These are phyloP conservation scores for Gracilaria gracilis DNA, from an alignment of 23 red algal species.

Conservation along the genomic window DNA sequence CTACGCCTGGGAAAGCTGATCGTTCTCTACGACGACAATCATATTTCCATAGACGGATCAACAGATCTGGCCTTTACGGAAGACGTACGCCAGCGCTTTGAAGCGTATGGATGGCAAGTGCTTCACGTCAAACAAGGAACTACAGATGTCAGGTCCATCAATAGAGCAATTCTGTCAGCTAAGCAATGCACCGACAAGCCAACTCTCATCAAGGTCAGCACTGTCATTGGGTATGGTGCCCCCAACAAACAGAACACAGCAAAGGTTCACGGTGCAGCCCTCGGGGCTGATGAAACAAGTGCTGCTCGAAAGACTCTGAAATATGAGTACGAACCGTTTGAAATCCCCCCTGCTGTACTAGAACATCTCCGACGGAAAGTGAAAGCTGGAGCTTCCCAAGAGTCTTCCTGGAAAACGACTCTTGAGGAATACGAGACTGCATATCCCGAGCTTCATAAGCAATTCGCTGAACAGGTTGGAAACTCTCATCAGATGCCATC, in stretches of 20 bases:
- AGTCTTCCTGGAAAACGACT: slow-evolving; percentile 65
- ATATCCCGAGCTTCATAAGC: slow-evolving; percentile 70
- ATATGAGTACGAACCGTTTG: slow-evolving; percentile 86
- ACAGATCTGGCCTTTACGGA: slow-evolving; percentile 94
- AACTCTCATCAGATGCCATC: slow-evolving; percentile 29
- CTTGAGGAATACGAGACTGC: slow-evolving; percentile 71
- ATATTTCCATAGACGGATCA: slow-evolving; percentile 92
- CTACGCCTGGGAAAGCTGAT: slow-evolving; percentile 93
- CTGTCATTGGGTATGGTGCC: slow-evolving; percentile 90
- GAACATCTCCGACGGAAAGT: slow-evolving; percentile 74
- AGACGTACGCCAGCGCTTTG: slow-evolving; percentile 87
- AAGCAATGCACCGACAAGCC: slow-evolving; percentile 77
- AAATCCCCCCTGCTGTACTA: slow-evolving; percentile 76
- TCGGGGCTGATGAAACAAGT: slow-evolving; percentile 81
- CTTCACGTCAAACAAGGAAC: slow-evolving; percentile 83
- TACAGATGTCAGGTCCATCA: slow-evolving; percentile 66
- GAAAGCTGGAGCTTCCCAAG: slow-evolving; percentile 21
- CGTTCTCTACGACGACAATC: slow-evolving; percentile 97
- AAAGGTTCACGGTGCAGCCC: slow-evolving; percentile 82
- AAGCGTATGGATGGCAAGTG: slow-evolving; percentile 97
- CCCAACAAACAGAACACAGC: slow-evolving; percentile 85
- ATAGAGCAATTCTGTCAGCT: slow-evolving; percentile 72
- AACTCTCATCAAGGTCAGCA: slow-evolving; percentile 85
- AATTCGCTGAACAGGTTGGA: slow-evolving; percentile 71
- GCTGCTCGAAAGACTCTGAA: slow-evolving; percentile 74